Conservation (phyloP, 345 rosid species). For the Rubroshorea leprosula region DNA sequence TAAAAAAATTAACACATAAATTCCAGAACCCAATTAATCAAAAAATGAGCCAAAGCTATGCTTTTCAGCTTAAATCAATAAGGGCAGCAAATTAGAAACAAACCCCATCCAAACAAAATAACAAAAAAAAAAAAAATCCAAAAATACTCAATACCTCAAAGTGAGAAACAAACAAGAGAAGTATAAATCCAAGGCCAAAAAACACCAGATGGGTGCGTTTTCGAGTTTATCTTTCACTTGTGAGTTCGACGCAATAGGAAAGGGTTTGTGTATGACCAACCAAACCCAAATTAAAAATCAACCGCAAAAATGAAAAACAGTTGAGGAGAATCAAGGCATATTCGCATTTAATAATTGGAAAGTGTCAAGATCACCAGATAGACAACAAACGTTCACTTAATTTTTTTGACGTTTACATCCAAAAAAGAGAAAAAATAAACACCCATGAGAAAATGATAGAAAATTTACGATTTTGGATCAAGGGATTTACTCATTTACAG, state of each 20-base stretch:
- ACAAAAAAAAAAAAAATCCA: constrained; percentile 5
- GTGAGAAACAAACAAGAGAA: constrained; percentile 13
- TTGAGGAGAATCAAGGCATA: constrained; percentile 27
- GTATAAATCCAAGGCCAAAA: constrained; percentile 11
- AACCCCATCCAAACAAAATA: neutral
- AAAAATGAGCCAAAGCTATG: neutral
- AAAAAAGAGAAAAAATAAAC: too few relatives aligned
- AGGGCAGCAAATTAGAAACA: constrained; percentile 1
- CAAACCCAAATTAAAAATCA: constrained; percentile 9
- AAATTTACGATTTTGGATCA: too few relatives aligned
- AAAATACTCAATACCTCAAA: constrained; percentile 6
- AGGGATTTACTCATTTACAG: too few relatives aligned
- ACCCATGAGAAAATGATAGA: too few relatives aligned
- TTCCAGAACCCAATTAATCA: constrained; percentile 9
- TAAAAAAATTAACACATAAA: constrained; percentile 10
- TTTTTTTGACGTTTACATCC: neutral
- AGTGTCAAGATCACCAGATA: constrained; percentile 10
- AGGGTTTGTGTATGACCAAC: neutral
- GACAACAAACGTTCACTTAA: neutral
- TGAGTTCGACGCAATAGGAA: constrained; percentile 12
- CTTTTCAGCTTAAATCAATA: constrained; percentile 13
- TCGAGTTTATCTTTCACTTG: neutral
- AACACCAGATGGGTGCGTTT: constrained; percentile 1
- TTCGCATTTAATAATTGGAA: constrained; percentile 20
- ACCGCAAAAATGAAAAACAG: constrained; percentile 14